These are phyloP conservation scores for Naumovozyma castellii DNA, from an alignment of 805 yeast genomes.

Conservation along the genomic window DNA sequence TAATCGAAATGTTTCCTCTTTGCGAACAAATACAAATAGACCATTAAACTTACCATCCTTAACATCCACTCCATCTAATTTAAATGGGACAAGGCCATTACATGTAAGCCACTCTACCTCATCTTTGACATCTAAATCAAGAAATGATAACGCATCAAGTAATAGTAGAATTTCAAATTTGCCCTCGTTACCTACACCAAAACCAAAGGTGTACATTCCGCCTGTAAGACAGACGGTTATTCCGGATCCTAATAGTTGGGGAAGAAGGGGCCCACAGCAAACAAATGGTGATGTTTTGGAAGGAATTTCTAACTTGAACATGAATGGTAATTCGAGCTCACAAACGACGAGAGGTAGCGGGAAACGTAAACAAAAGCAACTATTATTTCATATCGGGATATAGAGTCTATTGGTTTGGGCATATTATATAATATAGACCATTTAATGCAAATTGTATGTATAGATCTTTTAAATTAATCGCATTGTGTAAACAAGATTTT, in stretches of 20 bases:
- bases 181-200: conserved; percentile 39
- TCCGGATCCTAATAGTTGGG: conserved; percentile 33
- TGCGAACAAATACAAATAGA: not conserved
- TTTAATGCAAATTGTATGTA: conserved; percentile 4
- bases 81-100: conserved; percentile 9
- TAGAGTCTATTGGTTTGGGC: too few relatives aligned
- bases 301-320: conserved; percentile 7
- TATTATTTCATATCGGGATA: conserved; percentile 44
- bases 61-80: conserved; percentile 14
- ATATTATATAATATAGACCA: too few relatives aligned
- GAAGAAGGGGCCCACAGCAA: conserved; percentile 8
- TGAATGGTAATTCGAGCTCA: conserved; percentile 4
- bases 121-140: not conserved
- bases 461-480: conserved; percentile 1
- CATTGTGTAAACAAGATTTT: too few relatives aligned
- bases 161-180: conserved; percentile 28
- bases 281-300: conserved; percentile 1
- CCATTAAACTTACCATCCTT: conserved; percentile 28
- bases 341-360: conserved; percentile 14
- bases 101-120: not conserved
- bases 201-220: conserved; percentile 36
- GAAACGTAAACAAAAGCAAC: conserved; percentile 42
- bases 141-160: not conserved
- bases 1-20: not conserved
- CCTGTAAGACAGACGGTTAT: conserved; percentile 41